Base-by-base conservation (phyloP, 495 filamentous ascomycete species). In the Clavariopsis aquatica region DNA sequence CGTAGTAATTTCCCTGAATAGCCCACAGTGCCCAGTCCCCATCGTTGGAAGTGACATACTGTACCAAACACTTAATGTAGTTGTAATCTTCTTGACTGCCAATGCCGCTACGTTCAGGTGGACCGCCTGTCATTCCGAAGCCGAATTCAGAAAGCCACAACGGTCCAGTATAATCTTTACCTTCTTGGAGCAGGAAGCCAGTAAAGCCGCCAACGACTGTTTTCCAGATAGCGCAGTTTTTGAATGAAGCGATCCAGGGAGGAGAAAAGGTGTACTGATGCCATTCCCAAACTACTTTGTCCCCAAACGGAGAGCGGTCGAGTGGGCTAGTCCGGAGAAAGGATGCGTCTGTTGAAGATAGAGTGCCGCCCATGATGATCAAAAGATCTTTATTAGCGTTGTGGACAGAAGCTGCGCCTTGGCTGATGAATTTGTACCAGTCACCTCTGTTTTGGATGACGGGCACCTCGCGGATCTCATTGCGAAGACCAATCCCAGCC, bases 1-100 rank as follows among this genome's bases (percentile, higher is more conserved):
- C 71, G 43, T 82, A 82, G 55, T 82, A 83, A 53, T 75, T 78
- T 27, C 79, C 81, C 72, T 80, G 77, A 38, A 83, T 43, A 1
- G 78, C 77, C 81, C 80, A 82, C 0, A 81, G 66, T 7, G 78
- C 74, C 79, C 80, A 83, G 61, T 83, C 81, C 45, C 74, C 78
- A 54, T 82, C 81, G 58, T 82, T 82, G 28, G 72, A 67, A 9
- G 71, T 47, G 68, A 81, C 71, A 43, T 81, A 83, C 7, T 69
- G 72, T 2, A 76, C 69, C 56, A 83, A 53, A 59, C 80, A 83
- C 51, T 71, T 59, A 70, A 63, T 78, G 78, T 17, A 62, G 53
- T 62, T 73, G 68, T 49, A 78, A 76, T 55, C 72, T 62, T 58
- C 75, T 46, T 57, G 29, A 26, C 31, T 56, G n/a, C 38, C 38